These are phyloP conservation scores for Aschersonia sp. DNA, from an alignment of 2,329 filamentous ascomycete species.

Conservation along the genomic window DNA sequence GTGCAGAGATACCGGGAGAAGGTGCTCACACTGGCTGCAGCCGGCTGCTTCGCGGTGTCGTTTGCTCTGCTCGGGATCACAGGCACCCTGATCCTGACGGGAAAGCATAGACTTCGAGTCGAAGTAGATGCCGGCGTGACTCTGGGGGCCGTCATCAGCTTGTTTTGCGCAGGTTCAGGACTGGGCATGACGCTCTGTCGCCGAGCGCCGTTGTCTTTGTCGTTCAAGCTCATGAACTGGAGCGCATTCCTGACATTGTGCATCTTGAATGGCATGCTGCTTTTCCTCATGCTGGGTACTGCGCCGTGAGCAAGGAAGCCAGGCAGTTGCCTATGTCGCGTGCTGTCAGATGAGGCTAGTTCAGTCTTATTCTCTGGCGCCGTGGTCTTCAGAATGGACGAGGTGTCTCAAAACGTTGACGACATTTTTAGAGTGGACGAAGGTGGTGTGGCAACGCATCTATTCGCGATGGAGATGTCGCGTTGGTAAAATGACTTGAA, in stretches of 20 bases:
- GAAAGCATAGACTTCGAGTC: slow-evolving; percentile 49
- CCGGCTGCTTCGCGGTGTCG: slow-evolving; percentile 42
- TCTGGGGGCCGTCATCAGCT: slow-evolving; percentile 51
- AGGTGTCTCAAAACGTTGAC: too few relatives aligned
- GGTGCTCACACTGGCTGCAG: slow-evolving; percentile 37
- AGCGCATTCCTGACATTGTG: slow-evolving; percentile 21
- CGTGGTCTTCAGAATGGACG: too few relatives aligned
- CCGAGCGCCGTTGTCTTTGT: slow-evolving; percentile 24
- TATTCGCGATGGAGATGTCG: too few relatives aligned
- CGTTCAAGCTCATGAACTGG: slow-evolving; percentile 27
- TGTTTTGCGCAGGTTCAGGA: slow-evolving; percentile 48
- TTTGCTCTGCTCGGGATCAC: slow-evolving; percentile 51
- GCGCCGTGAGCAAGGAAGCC: slow-evolving; percentile 11
- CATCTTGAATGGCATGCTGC: slow-evolving; percentile 27
- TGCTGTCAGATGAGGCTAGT: too few relatives aligned
- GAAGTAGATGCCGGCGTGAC: slow-evolving; percentile 63
- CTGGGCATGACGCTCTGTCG: slow-evolving; percentile 44
- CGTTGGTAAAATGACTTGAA: too few relatives aligned
- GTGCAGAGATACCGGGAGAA: slow-evolving; percentile 35
- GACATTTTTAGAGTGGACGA: too few relatives aligned
- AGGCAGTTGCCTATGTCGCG: slow-evolving; percentile 3
- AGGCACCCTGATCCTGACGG: slow-evolving; percentile 51
- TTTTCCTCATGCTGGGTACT: slow-evolving; percentile 26
- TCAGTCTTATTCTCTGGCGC: too few relatives aligned
- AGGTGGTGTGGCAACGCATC: too few relatives aligned